phyloP scores from a whole-genome alignment of 2,329 filamentous ascomycete species.

The Exserohilum rostratum region DNA sequence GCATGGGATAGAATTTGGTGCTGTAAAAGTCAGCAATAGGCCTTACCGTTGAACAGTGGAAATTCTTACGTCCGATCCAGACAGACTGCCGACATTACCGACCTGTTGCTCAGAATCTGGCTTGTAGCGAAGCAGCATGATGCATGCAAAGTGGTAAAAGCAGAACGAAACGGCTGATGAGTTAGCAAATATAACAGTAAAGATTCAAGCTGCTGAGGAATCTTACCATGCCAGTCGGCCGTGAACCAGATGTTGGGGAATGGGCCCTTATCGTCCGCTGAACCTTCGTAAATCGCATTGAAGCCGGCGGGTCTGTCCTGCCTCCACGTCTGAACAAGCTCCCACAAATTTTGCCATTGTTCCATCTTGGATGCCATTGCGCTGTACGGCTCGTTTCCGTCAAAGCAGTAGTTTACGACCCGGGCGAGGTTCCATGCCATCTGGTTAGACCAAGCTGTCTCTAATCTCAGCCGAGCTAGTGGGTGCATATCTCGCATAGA shows the following conservation, averaged over 20 bases:
- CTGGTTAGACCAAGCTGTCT: slow-evolving; percentile 43
- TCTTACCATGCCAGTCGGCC: slow-evolving; percentile 42
- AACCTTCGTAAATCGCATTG: slow-evolving; percentile 36
- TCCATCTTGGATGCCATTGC: slow-evolving; percentile 18
- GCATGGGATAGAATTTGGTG: slow-evolving; percentile 33
- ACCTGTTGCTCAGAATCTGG: slow-evolving; percentile 37
- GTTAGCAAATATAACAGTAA: background rate
- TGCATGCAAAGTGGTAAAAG: slow-evolving; percentile 37
- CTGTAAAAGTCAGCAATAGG: slow-evolving; percentile 13
- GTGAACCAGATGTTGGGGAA: slow-evolving; percentile 39
- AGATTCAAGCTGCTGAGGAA: too few species aligned
- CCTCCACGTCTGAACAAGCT: slow-evolving; percentile 32
- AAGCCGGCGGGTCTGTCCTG: slow-evolving; percentile 33
- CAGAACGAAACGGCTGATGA: slow-evolving; percentile 31
- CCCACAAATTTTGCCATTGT: slow-evolving; percentile 33
- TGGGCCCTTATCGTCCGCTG: slow-evolving; percentile 11
- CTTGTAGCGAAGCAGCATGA: slow-evolving; percentile 39
- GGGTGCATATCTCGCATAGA: slow-evolving; percentile 34
- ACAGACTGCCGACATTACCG: slow-evolving; percentile 22
- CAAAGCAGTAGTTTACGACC: slow-evolving; percentile 41
- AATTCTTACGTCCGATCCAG: slow-evolving; percentile 29
- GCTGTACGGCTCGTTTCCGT: slow-evolving; percentile 14
- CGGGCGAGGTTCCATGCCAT: slow-evolving; percentile 43
- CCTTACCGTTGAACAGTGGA: background rate
- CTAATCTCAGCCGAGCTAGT: slow-evolving; percentile 31